Conservation (phyloP, 495 filamentous ascomycete genomes). For the Penicillium nucicola region DNA sequence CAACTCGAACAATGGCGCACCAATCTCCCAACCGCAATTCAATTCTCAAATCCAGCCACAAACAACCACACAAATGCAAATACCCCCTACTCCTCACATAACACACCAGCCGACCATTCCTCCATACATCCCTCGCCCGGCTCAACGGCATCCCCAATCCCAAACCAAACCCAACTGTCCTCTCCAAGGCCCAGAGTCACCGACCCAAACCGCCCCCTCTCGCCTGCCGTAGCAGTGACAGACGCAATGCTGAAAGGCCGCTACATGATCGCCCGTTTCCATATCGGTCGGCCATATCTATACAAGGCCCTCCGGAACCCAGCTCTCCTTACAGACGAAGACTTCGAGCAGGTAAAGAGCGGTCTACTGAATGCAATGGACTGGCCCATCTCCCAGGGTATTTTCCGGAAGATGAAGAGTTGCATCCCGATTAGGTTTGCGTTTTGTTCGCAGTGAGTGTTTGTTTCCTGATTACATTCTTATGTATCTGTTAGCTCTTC, state of each 20-base stretch:
- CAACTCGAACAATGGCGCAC: conserved; percentile 47
- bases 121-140: conserved; percentile 22
- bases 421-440: conserved; percentile 48
- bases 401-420: conserved; percentile 46
- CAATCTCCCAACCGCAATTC: conserved; percentile 41
- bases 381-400: conserved; percentile 42
- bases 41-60: conserved; percentile 28
- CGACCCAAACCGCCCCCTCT: conserved; percentile 27
- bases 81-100: conserved; percentile 13
- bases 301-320: conserved; percentile 47
- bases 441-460: conserved; percentile 46
- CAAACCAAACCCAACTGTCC: conserved; percentile 22
- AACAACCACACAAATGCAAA: conserved; percentile 13
- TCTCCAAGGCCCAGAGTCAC: conserved; percentile 9
- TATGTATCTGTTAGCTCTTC: not conserved
- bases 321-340: conserved; percentile 37
- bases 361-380: conserved; percentile 45
- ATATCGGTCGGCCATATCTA: conserved; percentile 47
- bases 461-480: not conserved
- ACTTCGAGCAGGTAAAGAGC: conserved; percentile 41
- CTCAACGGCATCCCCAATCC: conserved; percentile 24
- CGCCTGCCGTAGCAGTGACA: conserved; percentile 40
- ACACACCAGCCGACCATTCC: conserved; percentile 7
- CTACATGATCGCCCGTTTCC: conserved; percentile 46
- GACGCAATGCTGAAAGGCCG: conserved; percentile 47